Base-by-base conservation (phyloP, 345 rosid genomes). In the Viola odorata region DNA sequence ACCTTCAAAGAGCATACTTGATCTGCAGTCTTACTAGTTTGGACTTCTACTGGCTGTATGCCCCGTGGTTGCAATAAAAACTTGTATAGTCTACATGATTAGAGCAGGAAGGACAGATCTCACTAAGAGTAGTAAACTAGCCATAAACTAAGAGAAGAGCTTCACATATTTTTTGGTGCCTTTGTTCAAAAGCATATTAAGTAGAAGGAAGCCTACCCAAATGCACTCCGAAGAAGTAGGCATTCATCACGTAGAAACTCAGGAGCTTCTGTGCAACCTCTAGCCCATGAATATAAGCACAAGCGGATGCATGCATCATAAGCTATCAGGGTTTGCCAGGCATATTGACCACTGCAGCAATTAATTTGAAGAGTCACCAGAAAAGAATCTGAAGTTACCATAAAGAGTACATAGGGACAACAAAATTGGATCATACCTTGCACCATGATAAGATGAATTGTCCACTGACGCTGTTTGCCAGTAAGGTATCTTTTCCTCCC, bases 291-390 rank as follows among this genome's bases (percentile, higher is more conserved):
- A 70, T 75, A 73, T 53, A 89, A 79, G 69, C 96, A 89, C 49
- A 89, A 71, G 38, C 99, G 90, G 60, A 90, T 82, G 61, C 96
- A 94, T 69, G 99, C 99, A 78, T 94, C 99, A 77, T 94, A 87
- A 44, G 99, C 82, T 65, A 92, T 68, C 50, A 92, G 79, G 70
- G 89, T 84, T 81, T 94, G 96, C 99, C 97, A 89, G 17, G 96
- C 96, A 75, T 78, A 74, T 68, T 87, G 97, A 64, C 84, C 88
- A 67, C 99, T 87, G 85, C 73, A 69, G 37, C 40, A 62, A 61
- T 49, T 40, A 7, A 57, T 60, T 52, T 47, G 13, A 47, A 47
- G 50, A 47, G 11, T 47, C 12, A 47, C n/a, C 50, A 47, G 50
- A 47, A 32, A 32, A 53, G 12, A 6, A 23, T 17, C 39, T 5